Evolutionary conservation across 2,329 filamentous ascomycete species (phyloP).

Genomic region (Hypoxylon sp.): DNA sequence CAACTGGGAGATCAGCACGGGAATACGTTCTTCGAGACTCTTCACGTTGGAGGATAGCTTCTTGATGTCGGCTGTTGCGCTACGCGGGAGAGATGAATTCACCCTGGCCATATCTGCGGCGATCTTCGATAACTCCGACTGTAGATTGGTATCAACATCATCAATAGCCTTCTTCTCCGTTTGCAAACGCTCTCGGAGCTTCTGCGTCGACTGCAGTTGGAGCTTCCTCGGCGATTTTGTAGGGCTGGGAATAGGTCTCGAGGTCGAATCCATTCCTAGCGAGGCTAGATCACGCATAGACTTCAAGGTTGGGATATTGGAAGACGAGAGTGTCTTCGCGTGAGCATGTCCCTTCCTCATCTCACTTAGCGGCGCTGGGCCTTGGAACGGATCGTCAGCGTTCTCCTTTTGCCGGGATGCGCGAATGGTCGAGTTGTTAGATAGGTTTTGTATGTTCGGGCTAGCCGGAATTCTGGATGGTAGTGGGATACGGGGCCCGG

Average conservation of each 20-base stretch:
- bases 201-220: slow-evolving; percentile 75
- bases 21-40: slow-evolving; percentile 73
- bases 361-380: slow-evolving; percentile 30
- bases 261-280: slow-evolving; percentile 41
- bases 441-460: slow-evolving; percentile 53
- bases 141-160: slow-evolving; percentile 73
- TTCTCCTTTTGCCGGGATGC: slow-evolving; percentile 62
- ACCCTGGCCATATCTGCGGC: slow-evolving; percentile 77
- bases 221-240: slow-evolving; percentile 62
- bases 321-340: slow-evolving; percentile 60
- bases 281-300: slow-evolving; percentile 48
- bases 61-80: slow-evolving; percentile 54
- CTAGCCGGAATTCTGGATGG: slow-evolving; percentile 63
- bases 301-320: slow-evolving; percentile 63
- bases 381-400: slow-evolving; percentile 40
- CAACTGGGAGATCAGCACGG: slow-evolving; percentile 65
- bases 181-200: slow-evolving; percentile 84
- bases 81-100: slow-evolving; percentile 52
- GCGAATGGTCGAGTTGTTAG: slow-evolving; percentile 40
- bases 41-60: slow-evolving; percentile 66
- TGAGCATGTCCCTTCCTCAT: slow-evolving; percentile 47
- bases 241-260: slow-evolving; percentile 49
- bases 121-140: slow-evolving; percentile 81
- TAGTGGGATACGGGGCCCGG: slow-evolving; percentile 54
- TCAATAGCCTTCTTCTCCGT: slow-evolving; percentile 79